A percentile compares a stretch with the other conserved stretches of the same genome.
These are phyloP conservation scores for Selaginella moellendorffii DNA, from an alignment of 75 land plant genomes.

Conservation along the genomic window DNA sequence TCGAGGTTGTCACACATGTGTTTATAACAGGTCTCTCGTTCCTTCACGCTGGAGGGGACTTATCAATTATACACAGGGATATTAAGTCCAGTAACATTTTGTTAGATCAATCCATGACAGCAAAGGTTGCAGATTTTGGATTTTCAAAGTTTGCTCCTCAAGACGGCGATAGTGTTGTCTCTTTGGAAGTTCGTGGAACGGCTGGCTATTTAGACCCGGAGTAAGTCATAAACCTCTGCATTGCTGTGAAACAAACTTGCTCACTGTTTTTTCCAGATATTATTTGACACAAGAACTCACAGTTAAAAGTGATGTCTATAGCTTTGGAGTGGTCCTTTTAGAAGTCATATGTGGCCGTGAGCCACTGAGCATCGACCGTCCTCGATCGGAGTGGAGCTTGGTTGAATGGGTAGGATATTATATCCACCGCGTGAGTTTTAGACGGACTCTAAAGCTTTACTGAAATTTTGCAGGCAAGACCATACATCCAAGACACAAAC, in stretches of 20 bases:
- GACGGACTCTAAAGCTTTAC: background rate
- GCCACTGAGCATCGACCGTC: slow-evolving; percentile 39
- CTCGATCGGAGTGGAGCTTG: slow-evolving; percentile 43
- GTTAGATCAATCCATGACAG: background rate
- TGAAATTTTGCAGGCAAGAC: slow-evolving; percentile 34
- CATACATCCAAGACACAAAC: slow-evolving; percentile 25
- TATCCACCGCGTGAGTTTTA: background rate
- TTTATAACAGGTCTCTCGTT: slow-evolving; percentile 19
- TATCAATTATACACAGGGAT: slow-evolving; percentile 14
- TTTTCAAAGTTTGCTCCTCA: slow-evolving; percentile 10
- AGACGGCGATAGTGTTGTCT: slow-evolving; percentile 33
- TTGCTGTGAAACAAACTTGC: too few relatives aligned
- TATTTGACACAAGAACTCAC: slow-evolving; percentile 45
- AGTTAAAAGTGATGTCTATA: slow-evolving; percentile 51
- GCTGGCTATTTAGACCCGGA: slow-evolving; percentile 72
- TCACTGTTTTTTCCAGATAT: slow-evolving; percentile 14
- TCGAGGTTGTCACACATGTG: too few relatives aligned
- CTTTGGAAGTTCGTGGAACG: slow-evolving; percentile 51
- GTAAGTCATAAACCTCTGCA: too few relatives aligned
- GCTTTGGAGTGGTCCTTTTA: too few relatives aligned
- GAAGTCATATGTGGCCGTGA: slow-evolving; percentile 45
- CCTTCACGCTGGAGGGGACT: slow-evolving; percentile 13
- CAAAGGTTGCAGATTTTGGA: slow-evolving; percentile 17
- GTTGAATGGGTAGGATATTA: slow-evolving; percentile 40
- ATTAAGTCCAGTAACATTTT: slow-evolving; percentile 16